A percentile compares a stretch with the other conserved stretches of the same genome.
Conservation (phyloP, 306 rosid genomes). For the Hylodesmum podocarpum region DNA sequence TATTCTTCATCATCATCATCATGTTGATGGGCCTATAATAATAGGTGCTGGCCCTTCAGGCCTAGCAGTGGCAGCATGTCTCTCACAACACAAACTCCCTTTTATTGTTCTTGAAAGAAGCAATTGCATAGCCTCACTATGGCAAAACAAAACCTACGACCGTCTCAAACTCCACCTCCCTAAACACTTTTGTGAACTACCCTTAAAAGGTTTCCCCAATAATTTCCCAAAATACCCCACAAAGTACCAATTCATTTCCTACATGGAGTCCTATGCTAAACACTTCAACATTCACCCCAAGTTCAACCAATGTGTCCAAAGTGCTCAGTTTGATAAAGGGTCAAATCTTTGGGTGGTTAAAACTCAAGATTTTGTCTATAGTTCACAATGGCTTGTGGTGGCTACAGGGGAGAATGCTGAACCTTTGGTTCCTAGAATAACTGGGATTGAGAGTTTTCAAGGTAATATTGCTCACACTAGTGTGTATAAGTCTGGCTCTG, state of each 20-base stretch:
- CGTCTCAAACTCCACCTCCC: slow-evolving; percentile 95
- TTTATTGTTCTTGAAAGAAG: slow-evolving; percentile 62
- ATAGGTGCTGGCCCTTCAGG: slow-evolving; percentile 99
- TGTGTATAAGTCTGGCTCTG: slow-evolving; percentile 60
- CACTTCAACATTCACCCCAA: slow-evolving; percentile 59
- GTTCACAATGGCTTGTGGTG: slow-evolving; percentile 72
- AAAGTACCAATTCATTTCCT: slow-evolving; percentile 72
- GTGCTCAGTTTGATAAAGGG: slow-evolving; percentile 49
- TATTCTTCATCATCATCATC: too few species aligned
- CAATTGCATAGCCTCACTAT: slow-evolving; percentile 75
- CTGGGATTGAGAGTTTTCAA: slow-evolving; percentile 56
- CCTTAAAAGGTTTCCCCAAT: slow-evolving; percentile 60
- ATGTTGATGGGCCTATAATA: slow-evolving; percentile 69
- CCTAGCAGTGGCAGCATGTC: slow-evolving; percentile 81
- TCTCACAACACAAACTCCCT: slow-evolving; percentile 53
- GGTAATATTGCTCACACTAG: slow-evolving; percentile 62
- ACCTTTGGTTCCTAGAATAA: slow-evolving; percentile 58
- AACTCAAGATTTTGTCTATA: slow-evolving; percentile 48
- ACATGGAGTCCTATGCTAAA: slow-evolving; percentile 74
- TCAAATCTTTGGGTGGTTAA: slow-evolving; percentile 55
- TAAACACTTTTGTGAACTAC: slow-evolving; percentile 76
- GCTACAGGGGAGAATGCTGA: slow-evolving; percentile 98
- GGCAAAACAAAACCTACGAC: slow-evolving; percentile 77
- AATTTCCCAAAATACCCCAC: slow-evolving; percentile 78
- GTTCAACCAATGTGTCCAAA: slow-evolving; percentile 62